Percentiles rank a stretch among this genome's conserved stretches.
Conservation (phyloP, 2,329 filamentous ascomycete genomes). For the Calonectria pseudoreteaudii region DNA sequence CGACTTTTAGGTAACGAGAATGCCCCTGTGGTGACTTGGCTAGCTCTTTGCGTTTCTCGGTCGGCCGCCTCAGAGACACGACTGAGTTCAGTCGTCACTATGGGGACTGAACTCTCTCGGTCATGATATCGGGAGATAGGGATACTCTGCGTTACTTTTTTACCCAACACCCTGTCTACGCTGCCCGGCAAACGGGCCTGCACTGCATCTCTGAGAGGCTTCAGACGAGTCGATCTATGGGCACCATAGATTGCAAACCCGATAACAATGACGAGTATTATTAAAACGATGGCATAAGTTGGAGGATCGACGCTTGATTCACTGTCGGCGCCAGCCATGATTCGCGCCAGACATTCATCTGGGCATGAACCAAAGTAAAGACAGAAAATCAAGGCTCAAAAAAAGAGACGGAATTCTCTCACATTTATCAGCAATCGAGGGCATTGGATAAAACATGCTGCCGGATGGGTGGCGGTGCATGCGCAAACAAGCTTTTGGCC, state of each 20-base stretch:
- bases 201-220: background rate
- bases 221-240: background rate
- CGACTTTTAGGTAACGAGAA: background rate
- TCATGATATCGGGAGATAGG: background rate
- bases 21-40: background rate
- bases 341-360: background rate
- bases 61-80: background rate
- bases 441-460: background rate
- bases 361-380: background rate
- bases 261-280: background rate
- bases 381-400: background rate
- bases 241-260: background rate
- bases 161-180: background rate
- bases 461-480: background rate
- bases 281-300: background rate
- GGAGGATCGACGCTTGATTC: background rate
- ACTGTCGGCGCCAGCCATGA: background rate
- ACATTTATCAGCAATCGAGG: background rate
- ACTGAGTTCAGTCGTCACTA: background rate
- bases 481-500: conserved; percentile 4
- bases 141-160: background rate
- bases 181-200: background rate
- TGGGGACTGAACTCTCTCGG: background rate
- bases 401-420: background rate
- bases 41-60: too few species aligned